Evolutionary conservation across 768 basidiomycete genomes (phyloP).

Genomic region (Tylopilus intermedius): DNA sequence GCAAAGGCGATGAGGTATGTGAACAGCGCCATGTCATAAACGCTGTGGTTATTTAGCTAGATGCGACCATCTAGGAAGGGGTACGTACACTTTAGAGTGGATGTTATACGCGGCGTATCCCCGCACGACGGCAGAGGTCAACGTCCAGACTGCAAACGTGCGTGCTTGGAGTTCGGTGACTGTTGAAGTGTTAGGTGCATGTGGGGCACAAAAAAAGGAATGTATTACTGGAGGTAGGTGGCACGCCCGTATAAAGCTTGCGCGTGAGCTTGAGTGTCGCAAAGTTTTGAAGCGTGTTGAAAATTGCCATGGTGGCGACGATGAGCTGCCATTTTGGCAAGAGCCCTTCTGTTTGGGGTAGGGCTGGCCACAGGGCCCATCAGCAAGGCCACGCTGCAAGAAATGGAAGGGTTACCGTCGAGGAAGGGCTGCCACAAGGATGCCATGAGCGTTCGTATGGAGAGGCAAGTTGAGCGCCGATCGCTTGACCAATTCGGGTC

Average conservation of each 20-base stretch:
- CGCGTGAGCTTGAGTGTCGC: constrained; percentile 71
- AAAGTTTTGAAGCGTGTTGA: constrained; percentile 86
- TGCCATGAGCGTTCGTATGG: constrained; percentile 4
- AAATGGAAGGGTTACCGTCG: constrained; percentile 15
- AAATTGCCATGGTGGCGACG: constrained; percentile 68
- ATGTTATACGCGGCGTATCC: constrained; percentile 89
- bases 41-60: constrained; percentile 39
- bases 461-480: constrained; percentile 10
- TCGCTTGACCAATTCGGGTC: constrained; percentile 9
- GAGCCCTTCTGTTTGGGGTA: constrained; percentile 63
- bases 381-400: background rate
- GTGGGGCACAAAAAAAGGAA: background rate
- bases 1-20: constrained; percentile 87
- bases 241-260: constrained; percentile 58
- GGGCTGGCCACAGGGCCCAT: constrained; percentile 34
- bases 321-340: constrained; percentile 88
- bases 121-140: constrained; percentile 79
- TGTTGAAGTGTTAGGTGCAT: constrained; percentile 26
- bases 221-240: constrained; percentile 36
- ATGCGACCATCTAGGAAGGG: background rate
- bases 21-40: constrained; percentile 84
- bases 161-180: constrained; percentile 85
- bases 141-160: constrained; percentile 89
- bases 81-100: constrained; percentile 66
- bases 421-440: constrained; percentile 14